Base-by-base conservation (phyloP, 306 rosid genomes). In the Malus sieversii region DNA sequence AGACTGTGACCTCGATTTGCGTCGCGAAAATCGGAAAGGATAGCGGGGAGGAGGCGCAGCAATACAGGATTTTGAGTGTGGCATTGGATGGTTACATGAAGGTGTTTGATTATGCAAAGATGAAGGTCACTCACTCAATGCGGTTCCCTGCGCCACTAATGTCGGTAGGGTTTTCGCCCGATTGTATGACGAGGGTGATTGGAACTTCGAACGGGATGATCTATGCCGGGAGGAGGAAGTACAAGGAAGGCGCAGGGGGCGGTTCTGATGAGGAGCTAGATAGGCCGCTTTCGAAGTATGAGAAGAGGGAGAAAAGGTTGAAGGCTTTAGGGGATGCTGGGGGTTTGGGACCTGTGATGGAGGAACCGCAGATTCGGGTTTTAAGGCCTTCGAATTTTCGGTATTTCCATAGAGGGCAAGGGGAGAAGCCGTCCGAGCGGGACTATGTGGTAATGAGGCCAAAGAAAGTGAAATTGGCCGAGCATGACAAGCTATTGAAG, bases 71-170 rank as follows among this genome's bases (percentile, higher is more conserved):
- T 80, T 23, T 96, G 84, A 92, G 97, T 80, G 99, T 90, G 12
- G 98, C 90, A 20, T 75, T 96, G 76, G 99, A 96, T 85, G 99
- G 98, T 22, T 96, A 96, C 76, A 67, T 90, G 91, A 96, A 96
- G 86, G 98, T 92, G 71, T 92, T 95, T 60, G 97, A 95, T 82
- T 95, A 92, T 73, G 83, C 87, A 1, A 51, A 85, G 18, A 80
- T 86, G 89, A 89, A 87, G 86, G 85, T 96, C 12, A 96, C 98
- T 0, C 88, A 92, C 83, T 92, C 99, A 0, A 88, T 87, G 97
- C 86, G 98, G 88, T 92, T 83, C 83, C 98, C 98, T 16, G 97
- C 98, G 0, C 99, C 98, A 4, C 89, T 96, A 19, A 78, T 89
- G 84, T 90, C 97, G 1, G 69, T 92, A 61, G 93, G 68, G 12